Base-by-base conservation (phyloP, 169 alveolate genomes). In the Plasmodium vinckei region DNA sequence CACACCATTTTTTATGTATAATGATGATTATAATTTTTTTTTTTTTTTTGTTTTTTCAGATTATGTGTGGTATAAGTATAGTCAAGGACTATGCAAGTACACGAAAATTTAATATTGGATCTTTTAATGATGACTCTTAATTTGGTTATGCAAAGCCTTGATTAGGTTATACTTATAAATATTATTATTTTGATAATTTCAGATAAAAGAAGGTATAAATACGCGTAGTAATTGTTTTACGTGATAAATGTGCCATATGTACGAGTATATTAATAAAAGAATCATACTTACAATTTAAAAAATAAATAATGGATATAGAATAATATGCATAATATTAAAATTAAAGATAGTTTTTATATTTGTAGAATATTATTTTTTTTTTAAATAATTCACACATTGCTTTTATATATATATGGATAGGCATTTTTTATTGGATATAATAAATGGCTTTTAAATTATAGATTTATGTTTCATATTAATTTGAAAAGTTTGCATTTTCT, bases 41-140 rank as follows among this genome's bases (percentile, higher is more conserved):
- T 39, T 17, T 23, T 53, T 61, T 51, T 61, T 13, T 19, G 42
- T 54, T 23, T 73, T 42, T 65, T 23, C 53, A 79, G 89, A 79
- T 79, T 13, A 79, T 79, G 89, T 79, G 89, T 17, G 89, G 89
- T 39, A 54, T 79, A 19, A 79, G 89, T 59, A 79, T 79, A 46
- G 71, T 79, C 15, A 79, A 56, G 44, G 82, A 71, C 44, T 79
- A 79, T 15, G 89, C 39, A 2, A 67, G 54, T 15, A 79, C 82
- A 17, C 65, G 82, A 47, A 79, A 79, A 60, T 79, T 79, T 54
- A 79, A 79, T 63, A 67, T 79, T 27, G 23, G 77, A 39, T 56
- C 88, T 46, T 75, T 75, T 27, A 75, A 75, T 67, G 75, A 63
- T 33, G 75, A 63, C 51, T 75, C 75, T 5, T 63, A 57, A 64